Evolutionary conservation across 2,329 filamentous ascomycete genomes (phyloP).

Genomic region (Microdochium nivale): DNA sequence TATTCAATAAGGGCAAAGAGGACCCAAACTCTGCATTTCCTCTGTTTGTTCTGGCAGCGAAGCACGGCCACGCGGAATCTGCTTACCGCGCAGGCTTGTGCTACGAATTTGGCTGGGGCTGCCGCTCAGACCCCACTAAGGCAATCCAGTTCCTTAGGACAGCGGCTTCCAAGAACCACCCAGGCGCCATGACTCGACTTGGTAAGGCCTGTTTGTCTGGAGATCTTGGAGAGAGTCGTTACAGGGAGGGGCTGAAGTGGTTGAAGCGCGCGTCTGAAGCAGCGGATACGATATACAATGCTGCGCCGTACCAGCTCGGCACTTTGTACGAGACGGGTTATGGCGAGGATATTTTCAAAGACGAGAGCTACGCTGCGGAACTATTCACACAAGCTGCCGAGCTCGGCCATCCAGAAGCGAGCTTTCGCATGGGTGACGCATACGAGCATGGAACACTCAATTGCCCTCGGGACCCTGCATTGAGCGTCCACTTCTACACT

Average conservation of each 20-base stretch:
- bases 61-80: constrained; percentile 95
- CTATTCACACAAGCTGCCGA: constrained; percentile 92
- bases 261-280: constrained; percentile 86
- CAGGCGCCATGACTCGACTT: constrained; percentile 86
- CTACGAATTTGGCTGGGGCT: constrained; percentile 98
- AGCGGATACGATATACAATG: constrained; percentile 86
- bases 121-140: constrained; percentile 79
- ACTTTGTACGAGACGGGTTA: constrained; percentile 87
- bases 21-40: constrained; percentile 89
- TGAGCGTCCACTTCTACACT: constrained; percentile 97
- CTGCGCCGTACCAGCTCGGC: constrained; percentile 84
- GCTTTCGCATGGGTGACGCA: constrained; percentile 84
- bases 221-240: constrained; percentile 79
- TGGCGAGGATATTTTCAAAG: constrained; percentile 87
- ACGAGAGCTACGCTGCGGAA: constrained; percentile 84
- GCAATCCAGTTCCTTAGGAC: constrained; percentile 89
- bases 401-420: constrained; percentile 78
- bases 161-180: constrained; percentile 87
- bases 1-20: constrained; percentile 91
- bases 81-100: constrained; percentile 88
- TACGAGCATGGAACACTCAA: constrained; percentile 87
- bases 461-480: constrained; percentile 82
- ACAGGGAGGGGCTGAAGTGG: constrained; percentile 92
- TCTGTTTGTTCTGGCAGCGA: constrained; percentile 85
- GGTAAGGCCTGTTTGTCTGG: constrained; percentile 84